A percentile compares a stretch with the other conserved stretches of the same genome.
Conservation (phyloP, 768 basidiomycete genomes). For the Phallus indusiatus region DNA sequence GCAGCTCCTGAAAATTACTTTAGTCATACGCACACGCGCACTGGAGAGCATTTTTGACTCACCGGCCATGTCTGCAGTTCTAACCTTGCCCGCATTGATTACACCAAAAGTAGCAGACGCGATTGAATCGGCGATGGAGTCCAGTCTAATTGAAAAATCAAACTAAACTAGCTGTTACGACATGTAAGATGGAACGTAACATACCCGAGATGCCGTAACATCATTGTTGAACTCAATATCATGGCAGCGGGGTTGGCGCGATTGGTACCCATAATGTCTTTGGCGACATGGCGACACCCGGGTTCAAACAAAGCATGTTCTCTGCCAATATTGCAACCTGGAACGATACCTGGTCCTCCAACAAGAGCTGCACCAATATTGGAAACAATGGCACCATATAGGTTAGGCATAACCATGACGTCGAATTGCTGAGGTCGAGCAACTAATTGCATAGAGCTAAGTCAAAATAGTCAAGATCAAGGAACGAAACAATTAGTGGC, state of each 20-base stretch:
- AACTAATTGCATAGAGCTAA: constrained; percentile 97
- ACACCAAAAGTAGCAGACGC: constrained; percentile 89
- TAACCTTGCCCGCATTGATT: constrained; percentile 77
- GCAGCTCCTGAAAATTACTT: constrained; percentile 53
- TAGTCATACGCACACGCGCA: constrained; percentile 5
- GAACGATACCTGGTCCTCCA: constrained; percentile 95
- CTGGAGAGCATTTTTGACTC: constrained; percentile 22
- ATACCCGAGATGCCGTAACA: constrained; percentile 92
- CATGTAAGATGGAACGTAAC: constrained; percentile 23
- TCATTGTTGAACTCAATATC: constrained; percentile 95
- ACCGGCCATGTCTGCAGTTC: constrained; percentile 96
- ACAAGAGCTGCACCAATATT: constrained; percentile 99
- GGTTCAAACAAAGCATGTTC: constrained; percentile 98
- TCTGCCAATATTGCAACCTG: constrained; percentile 95
- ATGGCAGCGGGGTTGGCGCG: constrained; percentile 96
- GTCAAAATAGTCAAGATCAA: constrained; percentile 6
- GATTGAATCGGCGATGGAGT: constrained; percentile 88
- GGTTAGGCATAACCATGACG: constrained; percentile 98
- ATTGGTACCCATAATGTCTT: constrained; percentile 94
- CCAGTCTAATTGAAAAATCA: constrained; percentile 51
- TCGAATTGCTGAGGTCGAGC: constrained; percentile 94
- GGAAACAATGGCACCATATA: constrained; percentile 94
- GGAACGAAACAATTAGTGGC: background rate
- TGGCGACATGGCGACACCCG: constrained; percentile 91
- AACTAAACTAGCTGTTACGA: constrained; percentile 24